Conservation (phyloP, 148 eudicot genomes). For the Pouteria glomerata region DNA sequence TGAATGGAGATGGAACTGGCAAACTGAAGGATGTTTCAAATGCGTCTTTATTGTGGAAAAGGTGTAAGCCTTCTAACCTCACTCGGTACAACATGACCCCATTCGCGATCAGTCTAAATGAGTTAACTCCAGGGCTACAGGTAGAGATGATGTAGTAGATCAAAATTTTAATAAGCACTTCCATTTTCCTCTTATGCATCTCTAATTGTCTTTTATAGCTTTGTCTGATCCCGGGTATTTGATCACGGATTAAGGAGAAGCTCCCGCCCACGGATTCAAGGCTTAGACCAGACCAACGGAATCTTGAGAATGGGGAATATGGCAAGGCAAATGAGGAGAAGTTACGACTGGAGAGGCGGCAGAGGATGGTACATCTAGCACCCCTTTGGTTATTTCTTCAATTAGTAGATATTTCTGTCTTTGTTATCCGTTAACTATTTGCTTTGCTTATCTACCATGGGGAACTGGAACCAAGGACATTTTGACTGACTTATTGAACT, state of each 20-base stretch:
- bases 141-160: slow-evolving; percentile 31
- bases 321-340: slow-evolving; percentile 87
- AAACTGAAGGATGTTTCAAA: slow-evolving; percentile 51
- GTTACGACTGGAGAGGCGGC: slow-evolving; percentile 76
- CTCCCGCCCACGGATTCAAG: slow-evolving; percentile 95
- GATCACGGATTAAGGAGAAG: slow-evolving; percentile 63
- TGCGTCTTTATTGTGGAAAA: slow-evolving; percentile 65
- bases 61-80: slow-evolving; percentile 51
- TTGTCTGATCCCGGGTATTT: slow-evolving; percentile 41
- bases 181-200: slow-evolving; percentile 15
- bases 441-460: neutral
- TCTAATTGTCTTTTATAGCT: slow-evolving; percentile 26
- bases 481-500: neutral
- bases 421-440: neutral
- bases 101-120: slow-evolving; percentile 81
- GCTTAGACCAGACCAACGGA: slow-evolving; percentile 91
- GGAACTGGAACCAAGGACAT: neutral
- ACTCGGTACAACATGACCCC: slow-evolving; percentile 83
- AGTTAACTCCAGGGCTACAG: slow-evolving; percentile 82
- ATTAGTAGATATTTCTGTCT: neutral
- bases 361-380: slow-evolving; percentile 59
- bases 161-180: slow-evolving; percentile 14
- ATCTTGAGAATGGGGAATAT: slow-evolving; percentile 90
- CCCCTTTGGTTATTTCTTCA: neutral
- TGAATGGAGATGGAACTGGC: slow-evolving; percentile 48